Conservation (phyloP, 192 early-diverging fungal genomes). For the Coemansia sp. region DNA sequence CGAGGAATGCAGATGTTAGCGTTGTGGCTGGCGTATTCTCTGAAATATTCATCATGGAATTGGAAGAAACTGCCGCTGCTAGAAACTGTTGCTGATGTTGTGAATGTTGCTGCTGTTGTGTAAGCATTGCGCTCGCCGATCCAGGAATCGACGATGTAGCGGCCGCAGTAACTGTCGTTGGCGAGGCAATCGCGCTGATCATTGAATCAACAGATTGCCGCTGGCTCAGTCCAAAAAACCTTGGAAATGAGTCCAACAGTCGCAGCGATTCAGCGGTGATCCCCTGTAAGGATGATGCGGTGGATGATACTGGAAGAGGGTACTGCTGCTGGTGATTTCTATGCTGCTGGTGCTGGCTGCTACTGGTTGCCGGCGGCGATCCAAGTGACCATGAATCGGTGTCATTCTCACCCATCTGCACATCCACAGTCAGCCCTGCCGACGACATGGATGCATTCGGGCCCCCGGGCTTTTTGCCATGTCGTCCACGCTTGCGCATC, state of each 20-base stretch:
- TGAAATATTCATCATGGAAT: background rate
- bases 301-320: too few species aligned
- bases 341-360: too few species aligned
- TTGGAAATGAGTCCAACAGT: background rate
- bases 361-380: background rate
- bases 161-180: too few species aligned
- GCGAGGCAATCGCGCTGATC: too few species aligned
- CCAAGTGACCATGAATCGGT: conserved; percentile 14
- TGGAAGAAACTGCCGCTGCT: background rate
- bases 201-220: too few species aligned
- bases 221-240: background rate
- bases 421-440: background rate
- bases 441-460: background rate
- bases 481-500: conserved; percentile 51
- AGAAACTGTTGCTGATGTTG: too few species aligned
- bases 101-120: too few species aligned
- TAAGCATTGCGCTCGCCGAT: too few species aligned
- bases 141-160: too few species aligned
- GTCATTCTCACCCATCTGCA: background rate
- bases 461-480: conserved; percentile 23
- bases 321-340: too few species aligned
- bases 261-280: background rate
- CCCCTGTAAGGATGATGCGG: too few species aligned
- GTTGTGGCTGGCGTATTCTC: background rate
- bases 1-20: conserved; percentile 18